These are phyloP conservation scores for Irineochytrium annulatum DNA, from an alignment of 192 early-diverging fungal species.

Conservation along the genomic window DNA sequence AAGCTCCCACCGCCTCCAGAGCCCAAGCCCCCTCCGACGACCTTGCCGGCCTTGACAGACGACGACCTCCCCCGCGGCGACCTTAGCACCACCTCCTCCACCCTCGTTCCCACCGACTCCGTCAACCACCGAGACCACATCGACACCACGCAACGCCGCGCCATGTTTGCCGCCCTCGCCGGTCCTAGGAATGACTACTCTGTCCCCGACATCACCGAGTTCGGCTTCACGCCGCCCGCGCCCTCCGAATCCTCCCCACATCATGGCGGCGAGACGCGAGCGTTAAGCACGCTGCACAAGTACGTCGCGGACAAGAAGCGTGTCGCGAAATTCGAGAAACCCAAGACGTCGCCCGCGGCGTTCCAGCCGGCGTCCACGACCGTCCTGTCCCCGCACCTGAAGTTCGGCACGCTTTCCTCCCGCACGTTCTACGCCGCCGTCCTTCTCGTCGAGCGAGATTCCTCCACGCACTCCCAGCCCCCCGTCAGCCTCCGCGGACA, in stretches of 20 bases:
- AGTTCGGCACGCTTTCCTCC: conserved; percentile 21
- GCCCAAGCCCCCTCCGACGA: background rate
- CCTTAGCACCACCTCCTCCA: too few species aligned
- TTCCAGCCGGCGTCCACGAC: conserved; percentile 24
- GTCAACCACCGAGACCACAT: conserved; percentile 2
- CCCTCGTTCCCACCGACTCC: too few species aligned
- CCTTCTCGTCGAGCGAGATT: background rate
- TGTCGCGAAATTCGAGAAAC: conserved; percentile 27
- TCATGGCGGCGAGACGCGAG: conserved; percentile 15
- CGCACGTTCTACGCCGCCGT: background rate
- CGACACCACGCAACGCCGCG: background rate
- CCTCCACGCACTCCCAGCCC: background rate
- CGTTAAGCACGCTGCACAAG: background rate
- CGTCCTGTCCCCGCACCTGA: conserved; percentile 22
- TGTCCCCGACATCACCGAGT: conserved; percentile 8
- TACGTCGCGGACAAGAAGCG: background rate
- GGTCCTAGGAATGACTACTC: conserved; percentile 1
- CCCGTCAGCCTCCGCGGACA: background rate
- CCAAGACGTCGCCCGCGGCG: conserved; percentile 21
- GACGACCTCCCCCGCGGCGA: too few species aligned
- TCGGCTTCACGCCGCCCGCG: conserved; percentile 3
- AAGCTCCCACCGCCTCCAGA: conserved; percentile 3
- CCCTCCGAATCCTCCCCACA: background rate
- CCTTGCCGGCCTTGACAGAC: too few species aligned
- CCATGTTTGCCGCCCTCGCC: background rate